Evolutionary conservation across 1,284 basidiomycete species (phyloP).

Genomic region (Sporisorium exsertum): DNA sequence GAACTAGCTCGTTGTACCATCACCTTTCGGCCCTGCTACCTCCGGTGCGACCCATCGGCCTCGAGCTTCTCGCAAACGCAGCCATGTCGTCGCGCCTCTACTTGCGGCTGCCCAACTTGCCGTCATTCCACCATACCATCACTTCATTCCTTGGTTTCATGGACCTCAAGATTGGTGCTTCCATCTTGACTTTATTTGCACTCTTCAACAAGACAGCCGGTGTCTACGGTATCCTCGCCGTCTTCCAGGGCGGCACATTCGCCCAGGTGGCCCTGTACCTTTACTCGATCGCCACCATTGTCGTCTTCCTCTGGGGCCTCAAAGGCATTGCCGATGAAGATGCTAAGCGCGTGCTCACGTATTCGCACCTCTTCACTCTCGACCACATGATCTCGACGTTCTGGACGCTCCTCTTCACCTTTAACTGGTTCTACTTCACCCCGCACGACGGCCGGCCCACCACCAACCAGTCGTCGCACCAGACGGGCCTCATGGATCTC

Average conservation of each 20-base stretch:
- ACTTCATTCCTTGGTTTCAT: slow-evolving; percentile 66
- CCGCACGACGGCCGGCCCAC: slow-evolving; percentile 80
- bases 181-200: slow-evolving; percentile 66
- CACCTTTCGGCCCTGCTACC: too few species aligned
- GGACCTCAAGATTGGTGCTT: slow-evolving; percentile 67
- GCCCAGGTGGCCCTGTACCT: slow-evolving; percentile 84
- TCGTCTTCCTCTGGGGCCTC: slow-evolving; percentile 87
- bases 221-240: slow-evolving; percentile 92
- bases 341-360: slow-evolving; percentile 78
- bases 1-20: too few species aligned
- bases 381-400: slow-evolving; percentile 93
- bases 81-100: slow-evolving; percentile 62
- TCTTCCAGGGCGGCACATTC: slow-evolving; percentile 87
- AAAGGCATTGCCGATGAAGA: slow-evolving; percentile 79
- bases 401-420: slow-evolving; percentile 90
- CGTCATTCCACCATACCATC: slow-evolving; percentile 57
- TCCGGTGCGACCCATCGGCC: neutral
- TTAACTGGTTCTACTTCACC: slow-evolving; percentile 88
- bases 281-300: slow-evolving; percentile 87
- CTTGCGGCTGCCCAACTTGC: slow-evolving; percentile 54
- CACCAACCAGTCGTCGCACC: slow-evolving; percentile 56
- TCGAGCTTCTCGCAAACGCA: neutral
- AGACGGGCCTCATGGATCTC: slow-evolving; percentile 66
- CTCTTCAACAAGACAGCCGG: slow-evolving; percentile 98
- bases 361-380: slow-evolving; percentile 89